Evolutionary conservation across 768 basidiomycete species (phyloP).

Genomic region (Holtermanniella nyarrowii): DNA sequence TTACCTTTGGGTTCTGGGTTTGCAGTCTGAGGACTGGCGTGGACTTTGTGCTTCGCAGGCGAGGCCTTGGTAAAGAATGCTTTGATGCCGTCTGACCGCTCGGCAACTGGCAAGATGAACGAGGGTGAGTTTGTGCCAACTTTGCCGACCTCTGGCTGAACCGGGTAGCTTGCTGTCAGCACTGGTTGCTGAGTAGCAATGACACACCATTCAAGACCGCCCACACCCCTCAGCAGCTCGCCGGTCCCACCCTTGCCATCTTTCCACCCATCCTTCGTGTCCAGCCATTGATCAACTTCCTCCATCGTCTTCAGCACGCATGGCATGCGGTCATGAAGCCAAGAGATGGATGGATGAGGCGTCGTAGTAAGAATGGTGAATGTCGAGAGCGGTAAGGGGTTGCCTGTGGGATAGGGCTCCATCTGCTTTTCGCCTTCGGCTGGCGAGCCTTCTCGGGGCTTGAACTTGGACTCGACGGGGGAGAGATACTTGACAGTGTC

Average conservation of each 20-base stretch:
- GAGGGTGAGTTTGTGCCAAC: slow-evolving; percentile 72
- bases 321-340: slow-evolving; percentile 78
- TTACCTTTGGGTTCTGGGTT: slow-evolving; percentile 8
- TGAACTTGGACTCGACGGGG: slow-evolving; percentile 25
- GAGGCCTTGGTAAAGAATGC: slow-evolving; percentile 34
- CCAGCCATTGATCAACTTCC: slow-evolving; percentile 66
- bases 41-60: slow-evolving; percentile 1
- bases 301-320: slow-evolving; percentile 60
- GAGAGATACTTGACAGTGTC: slow-evolving; percentile 51
- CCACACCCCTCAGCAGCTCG: slow-evolving; percentile 52
- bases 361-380: slow-evolving; percentile 84
- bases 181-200: not conserved
- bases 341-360: slow-evolving; percentile 57
- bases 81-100: slow-evolving; percentile 67
- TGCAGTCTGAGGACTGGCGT: not conserved
- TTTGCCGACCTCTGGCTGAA: slow-evolving; percentile 82
- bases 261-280: slow-evolving; percentile 52
- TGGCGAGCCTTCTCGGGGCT: slow-evolving; percentile 5
- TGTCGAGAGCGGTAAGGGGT: slow-evolving; percentile 55
- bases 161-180: slow-evolving; percentile 56
- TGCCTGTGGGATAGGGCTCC: slow-evolving; percentile 29
- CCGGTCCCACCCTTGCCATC: slow-evolving; percentile 51
- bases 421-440: slow-evolving; percentile 2
- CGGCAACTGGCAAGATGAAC: slow-evolving; percentile 68
- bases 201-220: slow-evolving; percentile 56